Conservation (phyloP, 2,329 filamentous ascomycete genomes). For the Colletotrichum sp. region DNA sequence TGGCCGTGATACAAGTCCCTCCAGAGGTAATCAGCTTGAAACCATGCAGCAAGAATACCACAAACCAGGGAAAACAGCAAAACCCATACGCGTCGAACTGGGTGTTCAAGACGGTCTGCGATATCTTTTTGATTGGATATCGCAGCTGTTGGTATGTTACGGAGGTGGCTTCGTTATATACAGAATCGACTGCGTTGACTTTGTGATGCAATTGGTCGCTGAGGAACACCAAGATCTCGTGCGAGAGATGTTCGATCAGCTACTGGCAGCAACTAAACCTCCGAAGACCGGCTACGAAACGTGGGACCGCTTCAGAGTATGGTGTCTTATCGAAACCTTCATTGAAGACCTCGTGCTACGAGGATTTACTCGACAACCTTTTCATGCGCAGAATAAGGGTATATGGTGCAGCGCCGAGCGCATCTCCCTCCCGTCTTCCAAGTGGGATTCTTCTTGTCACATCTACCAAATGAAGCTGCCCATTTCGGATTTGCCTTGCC, state of each 20-base stretch:
- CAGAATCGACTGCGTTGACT: background rate
- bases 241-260: background rate
- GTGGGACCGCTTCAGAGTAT: background rate
- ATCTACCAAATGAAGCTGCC: background rate
- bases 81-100: background rate
- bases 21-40: background rate
- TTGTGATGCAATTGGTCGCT: fast-evolving
- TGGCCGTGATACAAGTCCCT: background rate
- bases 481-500: fast-evolving
- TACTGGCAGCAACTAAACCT: background rate
- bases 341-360: background rate
- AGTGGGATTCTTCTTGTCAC: background rate
- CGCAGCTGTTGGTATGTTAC: background rate
- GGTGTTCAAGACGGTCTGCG: background rate
- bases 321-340: background rate
- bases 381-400: background rate
- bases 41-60: too few relatives aligned
- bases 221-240: background rate
- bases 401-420: background rate
- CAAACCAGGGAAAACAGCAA: too few relatives aligned
- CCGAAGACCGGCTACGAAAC: background rate
- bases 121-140: background rate
- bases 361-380: background rate
- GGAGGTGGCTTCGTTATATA: fast-evolving
- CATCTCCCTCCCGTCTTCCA: background rate